These are phyloP conservation scores for Gonium pectorale DNA, from an alignment of 139 green algal species.

Conservation along the genomic window DNA sequence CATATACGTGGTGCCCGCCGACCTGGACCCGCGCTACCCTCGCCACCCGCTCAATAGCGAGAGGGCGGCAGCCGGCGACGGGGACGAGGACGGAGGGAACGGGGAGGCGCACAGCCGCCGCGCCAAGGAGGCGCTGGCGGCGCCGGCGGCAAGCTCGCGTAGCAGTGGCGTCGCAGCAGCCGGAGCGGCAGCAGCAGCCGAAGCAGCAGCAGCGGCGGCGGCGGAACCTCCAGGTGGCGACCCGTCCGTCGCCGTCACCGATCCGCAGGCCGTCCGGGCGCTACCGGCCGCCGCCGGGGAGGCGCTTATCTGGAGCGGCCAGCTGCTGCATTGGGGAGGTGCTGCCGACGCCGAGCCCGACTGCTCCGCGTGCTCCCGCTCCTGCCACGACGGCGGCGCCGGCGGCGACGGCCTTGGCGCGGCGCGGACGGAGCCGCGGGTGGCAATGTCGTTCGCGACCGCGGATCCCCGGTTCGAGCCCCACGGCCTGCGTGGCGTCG, in stretches of 20 bases:
- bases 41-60: no score
- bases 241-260: not conserved
- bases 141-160: no score
- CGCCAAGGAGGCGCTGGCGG: no score
- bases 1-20: conserved; percentile 9
- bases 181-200: no score
- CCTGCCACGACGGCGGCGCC: not conserved
- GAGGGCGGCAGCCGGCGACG: no score
- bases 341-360: not conserved
- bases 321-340: conserved; percentile 23
- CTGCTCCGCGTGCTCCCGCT: no score
- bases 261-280: conserved; percentile 2
- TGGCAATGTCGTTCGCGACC: conserved; percentile 7
- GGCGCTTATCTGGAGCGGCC: conserved; percentile 24
- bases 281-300: conserved; percentile 15
- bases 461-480: not conserved
- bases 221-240: no score
- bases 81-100: no score
- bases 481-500: not conserved
- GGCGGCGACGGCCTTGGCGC: not conserved
- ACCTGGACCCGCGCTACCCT: not conserved
- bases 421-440: not conserved
- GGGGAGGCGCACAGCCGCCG: no score
- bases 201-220: no score
- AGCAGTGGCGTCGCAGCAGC: no score